These are phyloP conservation scores for Podospora comata DNA, from an alignment of 495 filamentous ascomycete species.

Conservation along the genomic window DNA sequence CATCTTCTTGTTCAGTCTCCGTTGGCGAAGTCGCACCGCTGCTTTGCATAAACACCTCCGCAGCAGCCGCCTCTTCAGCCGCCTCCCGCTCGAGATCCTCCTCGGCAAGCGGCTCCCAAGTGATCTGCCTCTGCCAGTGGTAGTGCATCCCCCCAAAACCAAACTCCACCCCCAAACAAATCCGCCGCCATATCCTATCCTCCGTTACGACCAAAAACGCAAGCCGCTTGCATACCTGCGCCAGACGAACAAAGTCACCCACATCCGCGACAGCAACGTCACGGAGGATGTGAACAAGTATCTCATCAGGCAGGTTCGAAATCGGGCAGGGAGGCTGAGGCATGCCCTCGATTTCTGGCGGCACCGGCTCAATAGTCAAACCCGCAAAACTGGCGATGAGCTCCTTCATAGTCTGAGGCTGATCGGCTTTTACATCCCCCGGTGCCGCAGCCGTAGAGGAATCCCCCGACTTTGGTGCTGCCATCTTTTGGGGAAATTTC, in stretches of 20 bases:
- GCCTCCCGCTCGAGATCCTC: slow-evolving; percentile 33
- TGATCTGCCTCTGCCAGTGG: slow-evolving; percentile 61
- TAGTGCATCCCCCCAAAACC: slow-evolving; percentile 87
- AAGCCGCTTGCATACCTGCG: slow-evolving; percentile 80
- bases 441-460: neutral
- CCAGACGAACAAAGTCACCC: slow-evolving; percentile 71
- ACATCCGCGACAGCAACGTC: slow-evolving; percentile 74
- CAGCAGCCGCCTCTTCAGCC: slow-evolving; percentile 4
- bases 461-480: slow-evolving; percentile 28
- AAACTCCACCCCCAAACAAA: slow-evolving; percentile 66
- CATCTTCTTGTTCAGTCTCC: slow-evolving; percentile 2
- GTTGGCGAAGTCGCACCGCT: neutral
- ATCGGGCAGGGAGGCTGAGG: slow-evolving; percentile 74
- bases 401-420: slow-evolving; percentile 52
- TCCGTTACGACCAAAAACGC: slow-evolving; percentile 83
- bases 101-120: slow-evolving; percentile 55
- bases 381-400: slow-evolving; percentile 72
- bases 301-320: slow-evolving; percentile 72
- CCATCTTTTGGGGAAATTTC: slow-evolving; percentile 33
- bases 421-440: neutral
- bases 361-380: slow-evolving; percentile 56
- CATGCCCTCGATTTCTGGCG: slow-evolving; percentile 59
- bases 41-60: slow-evolving; percentile 13
- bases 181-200: slow-evolving; percentile 81
- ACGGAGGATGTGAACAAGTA: slow-evolving; percentile 59